Conservation (phyloP, 495 filamentous ascomycete species). For the Beverwykella pulmonaria region DNA sequence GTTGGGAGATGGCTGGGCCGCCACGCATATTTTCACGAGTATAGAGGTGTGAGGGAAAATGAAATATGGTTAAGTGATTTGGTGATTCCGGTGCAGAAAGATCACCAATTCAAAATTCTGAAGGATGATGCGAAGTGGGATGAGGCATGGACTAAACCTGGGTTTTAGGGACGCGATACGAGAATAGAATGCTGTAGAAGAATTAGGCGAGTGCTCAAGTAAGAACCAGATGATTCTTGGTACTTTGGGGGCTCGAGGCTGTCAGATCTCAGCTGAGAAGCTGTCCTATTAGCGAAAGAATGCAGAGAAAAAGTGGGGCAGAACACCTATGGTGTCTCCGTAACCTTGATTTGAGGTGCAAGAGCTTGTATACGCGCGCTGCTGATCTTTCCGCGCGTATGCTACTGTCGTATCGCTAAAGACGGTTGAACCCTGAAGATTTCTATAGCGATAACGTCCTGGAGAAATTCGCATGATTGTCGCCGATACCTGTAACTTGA, state of each 20-base stretch:
- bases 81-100: too few species aligned
- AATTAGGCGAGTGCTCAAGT: background rate
- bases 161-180: background rate
- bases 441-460: background rate
- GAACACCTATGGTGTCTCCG: background rate
- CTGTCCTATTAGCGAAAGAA: background rate
- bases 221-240: too few species aligned
- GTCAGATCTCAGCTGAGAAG: too few species aligned
- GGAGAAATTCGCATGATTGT: background rate
- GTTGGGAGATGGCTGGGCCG: too few species aligned
- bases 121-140: too few species aligned
- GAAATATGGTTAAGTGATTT: too few species aligned
- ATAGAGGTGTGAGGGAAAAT: too few species aligned
- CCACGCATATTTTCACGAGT: too few species aligned
- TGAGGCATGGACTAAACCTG: too few species aligned
- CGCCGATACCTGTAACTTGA: background rate
- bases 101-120: too few species aligned
- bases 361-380: background rate
- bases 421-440: background rate
- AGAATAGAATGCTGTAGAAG: background rate
- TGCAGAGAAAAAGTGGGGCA: background rate
- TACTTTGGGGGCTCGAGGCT: too few species aligned
- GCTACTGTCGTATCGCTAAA: background rate
- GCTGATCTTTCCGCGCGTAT: background rate
- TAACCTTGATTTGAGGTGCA: background rate